phyloP scores from a whole-genome alignment of 2,329 filamentous ascomycete genomes.

The Penicillium thymicola region DNA sequence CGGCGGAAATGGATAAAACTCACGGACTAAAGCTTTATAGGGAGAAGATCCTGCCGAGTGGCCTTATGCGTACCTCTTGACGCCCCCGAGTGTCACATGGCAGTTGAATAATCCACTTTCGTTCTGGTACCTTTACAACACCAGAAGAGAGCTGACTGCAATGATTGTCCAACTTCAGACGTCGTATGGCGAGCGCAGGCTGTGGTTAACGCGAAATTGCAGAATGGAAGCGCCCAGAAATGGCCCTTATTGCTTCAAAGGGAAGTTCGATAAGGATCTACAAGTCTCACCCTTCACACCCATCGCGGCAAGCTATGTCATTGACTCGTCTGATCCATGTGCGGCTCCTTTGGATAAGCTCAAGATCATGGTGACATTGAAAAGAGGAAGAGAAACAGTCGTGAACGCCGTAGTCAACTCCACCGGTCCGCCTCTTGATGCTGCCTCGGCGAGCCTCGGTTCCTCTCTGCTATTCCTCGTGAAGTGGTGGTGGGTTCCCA shows the following conservation, averaged over 20 bases:
- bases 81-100: background rate
- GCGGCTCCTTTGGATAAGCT: background rate
- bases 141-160: background rate
- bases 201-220: background rate
- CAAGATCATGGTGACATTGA: background rate
- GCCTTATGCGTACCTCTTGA: no score
- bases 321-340: background rate
- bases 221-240: background rate
- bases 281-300: background rate
- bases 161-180: background rate
- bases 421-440: background rate
- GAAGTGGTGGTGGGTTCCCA: background rate
- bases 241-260: background rate
- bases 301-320: background rate
- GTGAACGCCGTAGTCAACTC: background rate
- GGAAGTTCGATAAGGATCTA: background rate
- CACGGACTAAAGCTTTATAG: no score
- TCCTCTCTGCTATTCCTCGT: background rate
- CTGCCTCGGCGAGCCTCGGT: background rate
- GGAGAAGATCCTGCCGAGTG: no score
- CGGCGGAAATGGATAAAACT: no score
- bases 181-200: background rate
- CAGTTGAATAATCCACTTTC: background rate
- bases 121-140: background rate
- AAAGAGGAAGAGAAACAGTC: background rate